Conservation (phyloP, 257 asterid species). For the Fraxinus quadrangulata region DNA sequence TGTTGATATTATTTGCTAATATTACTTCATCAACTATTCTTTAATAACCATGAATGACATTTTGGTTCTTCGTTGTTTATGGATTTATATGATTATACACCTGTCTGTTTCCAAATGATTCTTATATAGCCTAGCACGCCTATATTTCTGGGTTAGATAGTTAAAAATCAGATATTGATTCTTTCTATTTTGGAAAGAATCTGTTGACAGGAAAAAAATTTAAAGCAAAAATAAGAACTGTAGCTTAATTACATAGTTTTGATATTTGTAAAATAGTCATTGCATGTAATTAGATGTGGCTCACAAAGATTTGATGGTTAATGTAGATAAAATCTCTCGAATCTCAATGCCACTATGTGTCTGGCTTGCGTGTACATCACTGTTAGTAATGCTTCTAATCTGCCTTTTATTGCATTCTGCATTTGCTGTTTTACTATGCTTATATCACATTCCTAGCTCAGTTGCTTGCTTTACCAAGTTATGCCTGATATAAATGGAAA, state of each 20-base stretch:
- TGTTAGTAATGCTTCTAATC: not conserved
- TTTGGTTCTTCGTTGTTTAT: not conserved
- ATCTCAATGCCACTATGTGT: not conserved
- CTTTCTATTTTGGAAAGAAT: not conserved
- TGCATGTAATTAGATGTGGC: not conserved
- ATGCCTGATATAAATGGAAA: not conserved
- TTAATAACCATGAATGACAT: not conserved
- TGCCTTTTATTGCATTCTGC: not conserved
- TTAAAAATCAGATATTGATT: not conserved
- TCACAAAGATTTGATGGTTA: not conserved
- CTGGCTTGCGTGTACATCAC: constrained; percentile 5
- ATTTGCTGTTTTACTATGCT: not conserved
- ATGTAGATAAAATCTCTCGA: not conserved
- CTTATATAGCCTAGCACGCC: not conserved
- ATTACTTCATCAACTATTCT: not conserved
- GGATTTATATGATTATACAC: not conserved
- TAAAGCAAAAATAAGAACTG: not conserved
- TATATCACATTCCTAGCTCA: constrained; percentile 10
- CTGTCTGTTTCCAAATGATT: not conserved
- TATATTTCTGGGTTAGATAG: not conserved
- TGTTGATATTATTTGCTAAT: not conserved
- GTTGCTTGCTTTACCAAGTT: constrained; percentile 5
- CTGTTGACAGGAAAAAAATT: not conserved
- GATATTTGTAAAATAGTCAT: not conserved
- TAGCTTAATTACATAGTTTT: not conserved